These are phyloP conservation scores for Magnusiomyces paraingens DNA, from an alignment of 1,139 yeast species.

Conservation along the genomic window DNA sequence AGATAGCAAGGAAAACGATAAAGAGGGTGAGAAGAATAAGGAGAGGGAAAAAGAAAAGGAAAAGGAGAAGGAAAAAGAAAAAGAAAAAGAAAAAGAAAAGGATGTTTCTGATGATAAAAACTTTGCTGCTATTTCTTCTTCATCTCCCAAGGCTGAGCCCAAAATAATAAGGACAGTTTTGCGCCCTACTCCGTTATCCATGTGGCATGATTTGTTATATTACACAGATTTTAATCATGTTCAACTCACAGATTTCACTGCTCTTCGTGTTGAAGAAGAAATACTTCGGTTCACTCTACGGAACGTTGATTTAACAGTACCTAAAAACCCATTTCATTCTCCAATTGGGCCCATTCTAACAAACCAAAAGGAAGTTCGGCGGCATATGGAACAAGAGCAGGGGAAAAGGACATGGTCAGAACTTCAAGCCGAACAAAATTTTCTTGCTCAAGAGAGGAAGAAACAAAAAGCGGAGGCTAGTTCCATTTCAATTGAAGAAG, in stretches of 20 bases:
- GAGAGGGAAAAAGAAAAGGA: not conserved
- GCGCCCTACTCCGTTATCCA: slow-evolving; percentile 71
- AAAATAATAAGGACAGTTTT: slow-evolving; percentile 69
- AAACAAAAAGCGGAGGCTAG: too few species aligned
- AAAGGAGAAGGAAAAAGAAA: not conserved
- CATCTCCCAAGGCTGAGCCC: slow-evolving; percentile 38
- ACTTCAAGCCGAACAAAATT: slow-evolving; percentile 4
- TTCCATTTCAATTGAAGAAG: not conserved
- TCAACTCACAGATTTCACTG: slow-evolving; percentile 69
- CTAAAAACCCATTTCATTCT: slow-evolving; percentile 31
- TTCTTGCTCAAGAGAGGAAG: not conserved
- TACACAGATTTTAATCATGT: slow-evolving; percentile 68
- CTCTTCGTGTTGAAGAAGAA: slow-evolving; percentile 77
- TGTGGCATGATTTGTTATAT: slow-evolving; percentile 78
- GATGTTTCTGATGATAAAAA: not conserved
- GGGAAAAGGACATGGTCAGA: slow-evolving; percentile 5
- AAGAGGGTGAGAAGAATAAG: not conserved
- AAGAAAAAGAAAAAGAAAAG: not conserved
- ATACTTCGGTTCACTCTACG: slow-evolving; percentile 70
- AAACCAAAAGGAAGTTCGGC: slow-evolving; percentile 5
- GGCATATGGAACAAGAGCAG: not conserved
- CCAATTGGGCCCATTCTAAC: slow-evolving; percentile 14
- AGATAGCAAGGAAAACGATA: not conserved
- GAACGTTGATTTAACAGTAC: slow-evolving; percentile 66
- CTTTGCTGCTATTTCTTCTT: slow-evolving; percentile 11